phyloP scores from a whole-genome alignment of 202 grass and related monocot species.

The Elaeis oleifera region DNA sequence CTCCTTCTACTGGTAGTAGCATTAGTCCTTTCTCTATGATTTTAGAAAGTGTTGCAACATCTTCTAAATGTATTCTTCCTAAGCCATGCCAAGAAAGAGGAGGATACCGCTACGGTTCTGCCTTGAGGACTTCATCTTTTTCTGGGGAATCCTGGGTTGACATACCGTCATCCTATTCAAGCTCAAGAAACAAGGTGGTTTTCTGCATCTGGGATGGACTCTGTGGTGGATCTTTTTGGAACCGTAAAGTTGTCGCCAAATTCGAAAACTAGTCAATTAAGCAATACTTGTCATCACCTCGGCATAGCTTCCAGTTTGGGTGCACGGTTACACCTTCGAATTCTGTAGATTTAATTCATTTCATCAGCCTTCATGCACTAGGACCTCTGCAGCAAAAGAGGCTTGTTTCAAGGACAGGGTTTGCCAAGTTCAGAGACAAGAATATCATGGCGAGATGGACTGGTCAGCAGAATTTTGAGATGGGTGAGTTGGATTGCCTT shows the following conservation, averaged over 20 bases:
- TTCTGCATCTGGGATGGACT: constrained; percentile 4
- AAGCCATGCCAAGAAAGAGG: constrained; percentile 31
- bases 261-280: constrained; percentile 10
- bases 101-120: constrained; percentile 3
- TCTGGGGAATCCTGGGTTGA: neutral
- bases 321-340: constrained; percentile 27
- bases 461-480: neutral
- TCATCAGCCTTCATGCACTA: constrained; percentile 31
- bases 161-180: neutral
- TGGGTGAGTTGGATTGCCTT: neutral
- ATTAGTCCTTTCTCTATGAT: constrained; percentile 7
- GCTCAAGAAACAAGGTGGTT: neutral
- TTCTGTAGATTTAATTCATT: constrained; percentile 60
- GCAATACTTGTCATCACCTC: constrained; percentile 7
- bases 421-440: constrained; percentile 18
- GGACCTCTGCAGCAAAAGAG: neutral
- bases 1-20: constrained; percentile 42
- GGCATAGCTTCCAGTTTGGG: constrained; percentile 66
- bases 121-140: neutral
- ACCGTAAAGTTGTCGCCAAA: constrained; percentile 42
- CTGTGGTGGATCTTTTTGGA: constrained; percentile 33
- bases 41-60: neutral
- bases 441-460: constrained; percentile 88
- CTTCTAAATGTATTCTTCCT: constrained; percentile 33
- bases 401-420: neutral